Percentiles rank a stretch among this genome's conserved stretches.
Conservation (phyloP, 225 moss, liverwort and hornwort genomes). For the Polytrichum commune region DNA sequence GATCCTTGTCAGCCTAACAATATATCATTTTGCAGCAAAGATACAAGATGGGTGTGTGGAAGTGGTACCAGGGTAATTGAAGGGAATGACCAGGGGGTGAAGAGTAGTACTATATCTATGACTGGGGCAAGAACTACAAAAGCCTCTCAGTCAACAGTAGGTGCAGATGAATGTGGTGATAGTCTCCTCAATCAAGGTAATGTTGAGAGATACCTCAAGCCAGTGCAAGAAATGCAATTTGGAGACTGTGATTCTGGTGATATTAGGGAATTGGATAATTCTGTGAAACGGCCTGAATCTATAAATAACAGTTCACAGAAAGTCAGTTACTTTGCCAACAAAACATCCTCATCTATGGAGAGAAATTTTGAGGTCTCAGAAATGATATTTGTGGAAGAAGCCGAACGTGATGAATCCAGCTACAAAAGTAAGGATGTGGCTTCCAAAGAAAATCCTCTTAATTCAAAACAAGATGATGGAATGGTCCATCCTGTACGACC, state of each 20-base stretch:
- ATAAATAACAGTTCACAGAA: conserved; percentile 10
- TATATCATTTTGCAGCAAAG: background rate
- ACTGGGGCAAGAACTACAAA: conserved; percentile 5
- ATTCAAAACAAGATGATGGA: conserved; percentile 8
- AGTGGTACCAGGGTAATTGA: background rate
- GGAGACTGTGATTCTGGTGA: conserved; percentile 2
- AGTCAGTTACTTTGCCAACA: conserved; percentile 15
- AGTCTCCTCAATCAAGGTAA: background rate
- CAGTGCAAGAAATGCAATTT: conserved; percentile 8
- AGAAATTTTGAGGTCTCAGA: conserved; percentile 1
- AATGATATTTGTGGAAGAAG: background rate
- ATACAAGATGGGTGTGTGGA: background rate
- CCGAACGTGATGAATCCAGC: conserved; percentile 12
- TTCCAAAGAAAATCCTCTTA: conserved; percentile 10
- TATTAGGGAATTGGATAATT: conserved; percentile 4
- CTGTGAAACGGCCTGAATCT: conserved; percentile 7
- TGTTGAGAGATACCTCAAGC: conserved; percentile 13
- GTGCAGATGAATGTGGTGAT: conserved; percentile 5
- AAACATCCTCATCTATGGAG: conserved; percentile 3
- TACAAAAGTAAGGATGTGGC: conserved; percentile 7
- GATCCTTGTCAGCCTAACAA: conserved; percentile 17
- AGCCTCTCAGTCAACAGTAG: background rate
- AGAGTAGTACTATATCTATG: conserved; percentile 1
- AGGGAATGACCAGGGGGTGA: conserved; percentile 9
- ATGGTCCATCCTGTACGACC: conserved; percentile 5